phyloP scores from a whole-genome alignment of 768 basidiomycete species.

The Tricholoma matsutake region DNA sequence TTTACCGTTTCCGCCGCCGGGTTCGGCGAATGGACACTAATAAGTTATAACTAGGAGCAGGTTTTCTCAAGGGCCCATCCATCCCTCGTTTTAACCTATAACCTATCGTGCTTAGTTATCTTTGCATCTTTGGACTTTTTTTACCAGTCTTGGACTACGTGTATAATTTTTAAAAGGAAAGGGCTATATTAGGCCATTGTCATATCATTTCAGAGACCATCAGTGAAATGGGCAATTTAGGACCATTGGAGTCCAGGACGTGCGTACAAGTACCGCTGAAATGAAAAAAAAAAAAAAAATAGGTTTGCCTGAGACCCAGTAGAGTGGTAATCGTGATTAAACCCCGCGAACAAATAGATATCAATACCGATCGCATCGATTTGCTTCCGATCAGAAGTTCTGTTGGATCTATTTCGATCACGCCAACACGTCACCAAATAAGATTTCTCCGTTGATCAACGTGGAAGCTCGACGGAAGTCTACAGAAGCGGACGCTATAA shows the following conservation, averaged over 20 bases:
- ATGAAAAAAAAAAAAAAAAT: neutral
- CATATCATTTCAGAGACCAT: neutral
- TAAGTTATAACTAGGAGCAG: neutral
- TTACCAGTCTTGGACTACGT: neutral
- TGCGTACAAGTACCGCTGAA: neutral
- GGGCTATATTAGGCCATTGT: neutral
- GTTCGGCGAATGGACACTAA: constrained; percentile 1
- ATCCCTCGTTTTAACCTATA: neutral
- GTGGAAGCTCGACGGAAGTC: constrained; percentile 9
- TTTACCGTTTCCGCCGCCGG: constrained; percentile 23
- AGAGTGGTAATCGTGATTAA: neutral
- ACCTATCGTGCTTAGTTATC: neutral
- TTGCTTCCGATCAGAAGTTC: constrained; percentile 44
- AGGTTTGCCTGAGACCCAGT: neutral
- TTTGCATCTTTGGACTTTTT: neutral
- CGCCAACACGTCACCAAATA: constrained; percentile 11
- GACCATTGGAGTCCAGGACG: neutral
- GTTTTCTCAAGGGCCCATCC: neutral
- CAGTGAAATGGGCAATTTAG: neutral
- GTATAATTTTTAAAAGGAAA: neutral
- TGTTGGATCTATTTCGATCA: constrained; percentile 32
- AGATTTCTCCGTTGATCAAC: constrained; percentile 14
- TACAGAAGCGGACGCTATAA: neutral
- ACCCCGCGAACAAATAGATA: neutral
- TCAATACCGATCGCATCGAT: neutral